phyloP scores from a whole-genome alignment of 1,139 yeast species.

The Diutina catenulata region DNA sequence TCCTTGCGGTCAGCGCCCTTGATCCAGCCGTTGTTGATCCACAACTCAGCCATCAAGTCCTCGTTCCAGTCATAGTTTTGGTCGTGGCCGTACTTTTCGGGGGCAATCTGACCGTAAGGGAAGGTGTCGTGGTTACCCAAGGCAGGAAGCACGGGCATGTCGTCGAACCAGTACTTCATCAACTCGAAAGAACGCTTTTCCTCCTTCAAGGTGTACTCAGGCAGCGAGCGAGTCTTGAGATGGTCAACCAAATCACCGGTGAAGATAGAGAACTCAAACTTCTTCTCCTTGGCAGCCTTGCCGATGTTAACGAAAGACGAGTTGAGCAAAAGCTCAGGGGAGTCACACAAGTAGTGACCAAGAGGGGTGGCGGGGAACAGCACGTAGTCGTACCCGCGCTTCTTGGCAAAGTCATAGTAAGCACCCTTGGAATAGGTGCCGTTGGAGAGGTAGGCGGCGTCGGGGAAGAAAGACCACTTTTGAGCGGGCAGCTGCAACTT shows the following conservation, averaged over 20 bases:
- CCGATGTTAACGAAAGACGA: constrained; percentile 39
- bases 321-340: constrained; percentile 49
- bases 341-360: constrained; percentile 53
- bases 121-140: constrained; percentile 66
- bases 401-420: constrained; percentile 24
- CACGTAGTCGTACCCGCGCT: constrained; percentile 28
- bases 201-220: constrained; percentile 38
- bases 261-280: constrained; percentile 50
- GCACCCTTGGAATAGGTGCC: constrained; percentile 26
- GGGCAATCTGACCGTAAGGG: constrained; percentile 64
- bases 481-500: neutral
- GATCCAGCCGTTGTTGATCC: constrained; percentile 37
- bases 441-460: constrained; percentile 25
- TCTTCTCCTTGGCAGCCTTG: constrained; percentile 16
- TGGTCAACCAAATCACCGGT: constrained; percentile 67
- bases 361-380: constrained; percentile 45
- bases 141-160: constrained; percentile 50
- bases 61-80: constrained; percentile 44
- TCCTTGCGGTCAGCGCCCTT: constrained; percentile 16
- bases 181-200: constrained; percentile 41
- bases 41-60: constrained; percentile 47
- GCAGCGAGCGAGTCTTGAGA: constrained; percentile 33
- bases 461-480: constrained; percentile 20
- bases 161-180: constrained; percentile 41
- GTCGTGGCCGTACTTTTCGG: constrained; percentile 23